A percentile compares a stretch with the other conserved stretches of the same genome.
phyloP scores from a whole-genome alignment of 805 yeast genomes.

The Candida chauliodis region DNA sequence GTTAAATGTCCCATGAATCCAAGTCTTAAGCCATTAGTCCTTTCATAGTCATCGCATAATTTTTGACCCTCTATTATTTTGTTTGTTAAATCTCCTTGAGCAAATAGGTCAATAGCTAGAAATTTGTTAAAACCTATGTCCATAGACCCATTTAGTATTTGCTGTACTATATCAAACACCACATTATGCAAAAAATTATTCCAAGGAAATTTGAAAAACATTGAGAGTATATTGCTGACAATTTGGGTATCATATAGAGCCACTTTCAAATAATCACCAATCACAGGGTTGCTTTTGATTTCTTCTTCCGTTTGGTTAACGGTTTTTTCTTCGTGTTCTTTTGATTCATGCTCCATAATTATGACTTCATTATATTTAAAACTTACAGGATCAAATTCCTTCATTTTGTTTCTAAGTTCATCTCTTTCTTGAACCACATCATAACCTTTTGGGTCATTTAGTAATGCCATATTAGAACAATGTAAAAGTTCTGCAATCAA shows the following conservation, averaged over 20 bases:
- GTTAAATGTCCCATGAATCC: slow-evolving; percentile 98
- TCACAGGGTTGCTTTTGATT: slow-evolving; percentile 39
- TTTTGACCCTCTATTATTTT: slow-evolving; percentile 46
- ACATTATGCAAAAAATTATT: slow-evolving; percentile 46
- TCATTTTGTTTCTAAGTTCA: slow-evolving; percentile 36
- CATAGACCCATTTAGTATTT: slow-evolving; percentile 45
- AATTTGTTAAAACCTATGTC: slow-evolving; percentile 47
- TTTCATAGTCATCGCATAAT: slow-evolving; percentile 61
- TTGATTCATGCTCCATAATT: slow-evolving; percentile 17
- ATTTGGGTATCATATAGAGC: slow-evolving; percentile 42
- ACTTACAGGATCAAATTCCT: slow-evolving; percentile 40
- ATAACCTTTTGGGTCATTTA: slow-evolving; percentile 42
- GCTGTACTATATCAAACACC: slow-evolving; percentile 46
- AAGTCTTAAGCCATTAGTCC: slow-evolving; percentile 56
- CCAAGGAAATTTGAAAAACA: slow-evolving; percentile 48
- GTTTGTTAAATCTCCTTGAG: slow-evolving; percentile 38
- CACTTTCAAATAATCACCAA: slow-evolving; percentile 42
- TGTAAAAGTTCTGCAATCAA: slow-evolving; percentile 45
- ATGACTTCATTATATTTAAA: slow-evolving; percentile 45
- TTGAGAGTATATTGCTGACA: slow-evolving; percentile 36
- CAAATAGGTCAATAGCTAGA: slow-evolving; percentile 58
- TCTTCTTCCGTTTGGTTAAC: slow-evolving; percentile 40
- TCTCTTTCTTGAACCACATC: slow-evolving; percentile 40
- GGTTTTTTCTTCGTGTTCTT: slow-evolving; percentile 12
- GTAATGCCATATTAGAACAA: slow-evolving; percentile 45